Evolutionary conservation across 768 basidiomycete species (phyloP), one percentile per base, ranked within the genome.

Genomic region (Pulveroboletus sp.): DNA sequence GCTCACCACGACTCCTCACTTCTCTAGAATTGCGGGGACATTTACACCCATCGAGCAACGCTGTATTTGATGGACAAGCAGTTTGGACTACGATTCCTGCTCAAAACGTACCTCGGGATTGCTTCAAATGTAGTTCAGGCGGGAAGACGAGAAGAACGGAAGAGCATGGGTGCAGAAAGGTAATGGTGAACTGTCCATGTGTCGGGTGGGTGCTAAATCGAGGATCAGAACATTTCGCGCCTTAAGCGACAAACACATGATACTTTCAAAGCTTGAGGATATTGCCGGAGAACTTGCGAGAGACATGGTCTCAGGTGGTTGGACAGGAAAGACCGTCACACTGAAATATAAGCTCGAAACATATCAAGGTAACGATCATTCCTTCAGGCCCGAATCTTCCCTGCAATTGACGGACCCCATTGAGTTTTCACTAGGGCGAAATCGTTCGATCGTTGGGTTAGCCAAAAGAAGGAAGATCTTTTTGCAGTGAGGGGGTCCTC

Each of bases 91-190:
- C 66, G 74, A 27, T 87, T 83, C 58, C 74, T 98, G 32, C 76
- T 96, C 39, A 79, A 77, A 53, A 86, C 85, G 0, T 80, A 92
- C 67, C 81, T 97, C 10, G 96, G 96, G 2, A 82, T 97, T 35
- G 84, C 86, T 2, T 89, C 86, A 1, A 97, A 93, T 57, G 69
- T 79, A 10, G 92, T 97, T 27, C 73, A 83, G 49, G 85, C 92
- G 5, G 73, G 80, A 40, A 76, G 75, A 52, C 74, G 95, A 54
- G 88, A 91, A 52, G 91, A 92, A 58, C 74, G 87, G 43, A 97
- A 94, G 72, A 93, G 90, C 52, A 90, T 98, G 32, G 95, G 96
- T 1, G 81, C 86, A 28, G 96, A 99, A 73, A 74, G 89, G 89
- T 90, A 58, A 43, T 53, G 15, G 24, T 14, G 0, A 15, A 1